Evolutionary conservation across 2,329 filamentous ascomycete genomes (phyloP).

Genomic region (Coniochaeta sp.): DNA sequence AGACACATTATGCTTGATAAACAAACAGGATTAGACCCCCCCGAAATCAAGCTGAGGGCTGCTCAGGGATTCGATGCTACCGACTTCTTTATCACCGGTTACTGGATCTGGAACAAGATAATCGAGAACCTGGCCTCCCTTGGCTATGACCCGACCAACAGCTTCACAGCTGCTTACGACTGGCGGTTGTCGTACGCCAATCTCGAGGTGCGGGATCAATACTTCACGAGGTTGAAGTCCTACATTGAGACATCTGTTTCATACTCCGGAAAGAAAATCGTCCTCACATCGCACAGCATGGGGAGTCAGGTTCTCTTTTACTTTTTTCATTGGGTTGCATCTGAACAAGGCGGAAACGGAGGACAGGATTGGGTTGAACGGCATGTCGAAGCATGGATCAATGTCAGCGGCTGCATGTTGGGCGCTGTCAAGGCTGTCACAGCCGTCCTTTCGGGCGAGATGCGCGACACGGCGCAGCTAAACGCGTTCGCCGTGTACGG

Average conservation of each 20-base stretch:
- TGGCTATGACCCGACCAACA: constrained; percentile 82
- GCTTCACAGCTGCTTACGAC: constrained; percentile 69
- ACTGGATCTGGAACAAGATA: constrained; percentile 99
- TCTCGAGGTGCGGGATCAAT: constrained; percentile 83
- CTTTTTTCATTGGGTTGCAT: constrained; percentile 71
- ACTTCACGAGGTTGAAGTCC: constrained; percentile 83
- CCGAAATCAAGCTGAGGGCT: constrained; percentile 80
- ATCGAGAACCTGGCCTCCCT: constrained; percentile 93
- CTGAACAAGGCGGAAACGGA: constrained; percentile 67
- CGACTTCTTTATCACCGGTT: constrained; percentile 85
- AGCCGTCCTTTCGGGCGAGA: constrained; percentile 88
- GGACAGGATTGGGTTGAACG: constrained; percentile 85
- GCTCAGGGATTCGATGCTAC: constrained; percentile 96
- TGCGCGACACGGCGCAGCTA: constrained; percentile 95
- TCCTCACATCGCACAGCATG: constrained; percentile 93
- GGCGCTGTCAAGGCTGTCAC: constrained; percentile 87
- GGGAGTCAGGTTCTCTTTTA: constrained; percentile 91
- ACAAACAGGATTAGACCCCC: constrained; percentile 81
- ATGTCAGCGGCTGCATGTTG: constrained; percentile 96
- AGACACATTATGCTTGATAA: constrained; percentile 95
- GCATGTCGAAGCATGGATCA: constrained; percentile 92
- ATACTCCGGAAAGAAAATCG: constrained; percentile 71
- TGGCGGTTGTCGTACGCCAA: constrained; percentile 90
- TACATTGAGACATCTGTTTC: constrained; percentile 79
- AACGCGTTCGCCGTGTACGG: constrained; percentile 96